phyloP scores from a whole-genome alignment of 2,329 filamentous ascomycete genomes.

The Stemphylium lycopersici region DNA sequence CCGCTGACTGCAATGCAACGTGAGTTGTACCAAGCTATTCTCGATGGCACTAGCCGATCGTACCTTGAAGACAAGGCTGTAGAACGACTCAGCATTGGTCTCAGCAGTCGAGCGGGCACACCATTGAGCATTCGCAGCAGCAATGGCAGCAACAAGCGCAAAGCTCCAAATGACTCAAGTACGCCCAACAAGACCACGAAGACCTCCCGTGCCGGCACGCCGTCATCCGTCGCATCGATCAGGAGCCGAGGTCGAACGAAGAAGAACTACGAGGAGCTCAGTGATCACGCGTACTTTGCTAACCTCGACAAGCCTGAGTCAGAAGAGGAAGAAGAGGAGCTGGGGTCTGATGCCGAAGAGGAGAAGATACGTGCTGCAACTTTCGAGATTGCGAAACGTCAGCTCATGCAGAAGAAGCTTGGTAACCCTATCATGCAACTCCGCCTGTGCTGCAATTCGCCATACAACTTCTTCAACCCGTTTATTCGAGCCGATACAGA shows the following conservation, averaged over 20 bases:
- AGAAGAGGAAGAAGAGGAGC: conserved; percentile 49
- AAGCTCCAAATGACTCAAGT: conserved; percentile 52
- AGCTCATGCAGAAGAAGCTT: conserved; percentile 88
- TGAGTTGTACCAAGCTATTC: conserved; percentile 83
- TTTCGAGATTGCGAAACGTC: conserved; percentile 79
- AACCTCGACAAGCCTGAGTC: conserved; percentile 68
- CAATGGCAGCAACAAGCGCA: conserved; percentile 64
- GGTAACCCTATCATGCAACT: conserved; percentile 94
- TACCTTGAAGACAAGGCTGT: conserved; percentile 78
- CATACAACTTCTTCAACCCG: conserved; percentile 96
- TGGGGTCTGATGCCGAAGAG: conserved; percentile 59
- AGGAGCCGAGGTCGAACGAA: conserved; percentile 61
- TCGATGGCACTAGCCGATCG: conserved; percentile 58
- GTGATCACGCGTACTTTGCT: conserved; percentile 83
- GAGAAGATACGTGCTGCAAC: conserved; percentile 70
- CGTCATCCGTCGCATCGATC: conserved; percentile 59
- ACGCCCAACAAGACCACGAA: conserved; percentile 74
- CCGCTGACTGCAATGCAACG: conserved; percentile 90
- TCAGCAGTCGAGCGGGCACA: conserved; percentile 53
- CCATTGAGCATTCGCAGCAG: conserved; percentile 52
- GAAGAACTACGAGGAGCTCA: conserved; percentile 71
- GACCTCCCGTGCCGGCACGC: conserved; percentile 77
- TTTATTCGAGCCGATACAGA: conserved; percentile 64
- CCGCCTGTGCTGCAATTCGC: conserved; percentile 88
- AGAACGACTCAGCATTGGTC: conserved; percentile 62